Evolutionary conservation across 352 stramenopile genomes (phyloP).

Genomic region (Phytophthora parvispora): DNA sequence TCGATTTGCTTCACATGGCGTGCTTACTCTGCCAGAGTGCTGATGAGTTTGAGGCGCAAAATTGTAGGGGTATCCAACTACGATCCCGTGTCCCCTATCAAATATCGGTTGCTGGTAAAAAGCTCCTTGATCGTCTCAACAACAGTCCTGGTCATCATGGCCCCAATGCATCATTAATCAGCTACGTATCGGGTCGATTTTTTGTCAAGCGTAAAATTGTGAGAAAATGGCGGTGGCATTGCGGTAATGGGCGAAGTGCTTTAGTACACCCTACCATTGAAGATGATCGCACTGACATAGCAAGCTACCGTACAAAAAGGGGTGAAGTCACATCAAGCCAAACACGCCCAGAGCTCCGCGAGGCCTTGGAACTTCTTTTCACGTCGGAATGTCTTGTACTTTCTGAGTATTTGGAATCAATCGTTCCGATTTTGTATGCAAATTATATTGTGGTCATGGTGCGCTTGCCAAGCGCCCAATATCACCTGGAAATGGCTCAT

Average conservation of each 20-base stretch:
- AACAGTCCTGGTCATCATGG: background rate
- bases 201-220: background rate
- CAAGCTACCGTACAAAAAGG: too few relatives aligned
- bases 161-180: background rate
- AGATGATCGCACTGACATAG: too few relatives aligned
- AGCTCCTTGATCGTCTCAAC: background rate
- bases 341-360: too few relatives aligned
- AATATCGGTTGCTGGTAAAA: background rate
- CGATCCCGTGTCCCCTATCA: constrained; percentile 1
- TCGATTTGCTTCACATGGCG: background rate
- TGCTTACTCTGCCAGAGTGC: background rate
- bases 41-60: background rate
- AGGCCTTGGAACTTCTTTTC: constrained; percentile 21
- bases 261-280: background rate
- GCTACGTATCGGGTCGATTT: background rate
- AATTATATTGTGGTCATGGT: constrained; percentile 23
- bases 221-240: background rate
- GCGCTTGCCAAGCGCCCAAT: constrained; percentile 18
- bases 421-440: constrained; percentile 37
- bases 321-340: too few relatives aligned
- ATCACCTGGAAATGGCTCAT: constrained; percentile 14
- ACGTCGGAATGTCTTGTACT: constrained; percentile 40
- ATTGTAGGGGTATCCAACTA: background rate
- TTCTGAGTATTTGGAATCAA: constrained; percentile 40
- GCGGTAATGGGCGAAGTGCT: background rate